phyloP scores from a whole-genome alignment of 768 basidiomycete species.

The Termitomyces sp. region DNA sequence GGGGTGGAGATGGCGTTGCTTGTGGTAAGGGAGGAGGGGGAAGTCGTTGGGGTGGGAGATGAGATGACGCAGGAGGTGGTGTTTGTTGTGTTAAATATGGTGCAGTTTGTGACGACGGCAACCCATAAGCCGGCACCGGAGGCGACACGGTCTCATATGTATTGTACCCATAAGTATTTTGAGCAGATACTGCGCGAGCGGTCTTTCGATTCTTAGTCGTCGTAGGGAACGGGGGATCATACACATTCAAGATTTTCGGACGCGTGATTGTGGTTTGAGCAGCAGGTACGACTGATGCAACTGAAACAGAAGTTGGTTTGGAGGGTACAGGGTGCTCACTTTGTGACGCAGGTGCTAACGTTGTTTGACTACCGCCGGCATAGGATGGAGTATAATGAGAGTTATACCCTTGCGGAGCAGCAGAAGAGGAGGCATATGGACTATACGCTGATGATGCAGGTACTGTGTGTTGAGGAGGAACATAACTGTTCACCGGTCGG shows the following conservation, averaged over 20 bases:
- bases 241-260: slow-evolving; percentile 68
- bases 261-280: slow-evolving; percentile 50
- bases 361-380: slow-evolving; percentile 9
- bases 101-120: slow-evolving; percentile 11
- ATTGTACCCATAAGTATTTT: slow-evolving; percentile 22
- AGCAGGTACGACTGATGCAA: slow-evolving; percentile 33
- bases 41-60: slow-evolving; percentile 8
- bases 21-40: slow-evolving; percentile 8
- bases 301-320: slow-evolving; percentile 4
- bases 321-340: slow-evolving; percentile 3
- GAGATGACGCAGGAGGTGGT: slow-evolving; percentile 5
- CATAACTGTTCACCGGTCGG: slow-evolving; percentile 11
- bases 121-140: slow-evolving; percentile 10
- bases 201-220: slow-evolving; percentile 35
- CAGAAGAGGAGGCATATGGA: slow-evolving; percentile 21
- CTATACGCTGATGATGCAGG: slow-evolving; percentile 8
- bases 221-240: slow-evolving; percentile 72
- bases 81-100: slow-evolving; percentile 14
- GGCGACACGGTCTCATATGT: slow-evolving; percentile 23
- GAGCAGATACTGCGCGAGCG: slow-evolving; percentile 19
- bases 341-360: slow-evolving; percentile 10
- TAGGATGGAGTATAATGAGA: slow-evolving; percentile 22
- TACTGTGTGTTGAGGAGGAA: slow-evolving; percentile 6
- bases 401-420: slow-evolving; percentile 15
- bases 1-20: slow-evolving; percentile 10